These are phyloP conservation scores for Penicillium vulpinum DNA, from an alignment of 2,329 filamentous ascomycete genomes.

Conservation along the genomic window DNA sequence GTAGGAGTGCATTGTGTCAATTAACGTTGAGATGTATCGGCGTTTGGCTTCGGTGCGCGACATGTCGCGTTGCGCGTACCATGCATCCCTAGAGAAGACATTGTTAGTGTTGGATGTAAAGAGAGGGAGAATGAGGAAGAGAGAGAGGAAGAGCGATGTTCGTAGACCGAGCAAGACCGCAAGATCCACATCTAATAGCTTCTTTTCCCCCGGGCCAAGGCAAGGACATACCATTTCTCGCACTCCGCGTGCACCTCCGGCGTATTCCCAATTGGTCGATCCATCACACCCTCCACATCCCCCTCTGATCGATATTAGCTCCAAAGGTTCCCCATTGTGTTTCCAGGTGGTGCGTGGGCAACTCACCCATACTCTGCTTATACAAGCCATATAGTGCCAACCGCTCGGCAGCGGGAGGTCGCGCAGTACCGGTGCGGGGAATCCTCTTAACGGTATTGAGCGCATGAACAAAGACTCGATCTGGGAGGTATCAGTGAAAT, in stretches of 20 bases:
- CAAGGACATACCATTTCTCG: conserved; percentile 63
- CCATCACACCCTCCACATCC: conserved; percentile 91
- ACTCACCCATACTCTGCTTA: conserved; percentile 87
- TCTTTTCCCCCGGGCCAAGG: not conserved
- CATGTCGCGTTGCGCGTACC: conserved; percentile 82
- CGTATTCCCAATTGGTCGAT: conserved; percentile 64
- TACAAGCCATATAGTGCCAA: conserved; percentile 95
- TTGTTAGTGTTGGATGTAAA: not conserved
- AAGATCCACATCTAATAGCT: not conserved
- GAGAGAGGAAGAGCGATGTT: not conserved
- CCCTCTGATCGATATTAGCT: conserved; percentile 61
- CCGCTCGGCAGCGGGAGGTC: conserved; percentile 81
- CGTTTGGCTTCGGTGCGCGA: conserved; percentile 90
- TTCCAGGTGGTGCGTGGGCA: not conserved
- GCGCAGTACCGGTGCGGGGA: conserved; percentile 83
- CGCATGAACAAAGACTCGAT: conserved; percentile 97
- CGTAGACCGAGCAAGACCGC: not conserved
- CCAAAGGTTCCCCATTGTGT: not conserved
- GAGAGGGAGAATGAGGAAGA: no score
- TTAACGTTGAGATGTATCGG: conserved; percentile 87
- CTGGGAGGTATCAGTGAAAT: conserved; percentile 50
- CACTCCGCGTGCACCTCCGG: conserved; percentile 56
- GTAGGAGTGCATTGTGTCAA: conserved; percentile 96
- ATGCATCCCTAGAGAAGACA: conserved; percentile 69
- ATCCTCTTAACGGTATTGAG: conserved; percentile 99